Evolutionary conservation across 805 yeast genomes (phyloP), one percentile per base, ranked within the genome.

Genomic region (Ogataea nakhonphanomensis): DNA sequence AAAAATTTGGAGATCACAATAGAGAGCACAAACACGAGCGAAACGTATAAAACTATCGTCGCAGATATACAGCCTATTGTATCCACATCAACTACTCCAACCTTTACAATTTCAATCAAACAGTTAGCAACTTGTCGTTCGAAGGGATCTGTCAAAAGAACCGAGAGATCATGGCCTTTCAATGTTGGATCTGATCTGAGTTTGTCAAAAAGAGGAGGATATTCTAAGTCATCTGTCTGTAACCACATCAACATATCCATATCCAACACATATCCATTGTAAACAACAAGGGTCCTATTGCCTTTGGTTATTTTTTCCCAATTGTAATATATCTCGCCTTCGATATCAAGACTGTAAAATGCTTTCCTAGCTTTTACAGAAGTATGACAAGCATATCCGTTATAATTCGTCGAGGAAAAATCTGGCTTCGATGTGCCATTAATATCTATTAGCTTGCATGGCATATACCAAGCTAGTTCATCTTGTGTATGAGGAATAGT

Each of bases 21-120:
- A 2, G 95, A 74, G 43, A 93, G 69, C 53, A 93, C 90, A 58
- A 93, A 88, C 8, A 84, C 81, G 54, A 93, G 72, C 1, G 97
- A 85, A 6, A 84, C 74, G 52, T 79, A 78, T 45, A 93, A 73
- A 1, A 93, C 96, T 28, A 90, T 79, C 39, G 79, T 68, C 0
- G 97, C 88, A 0, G 96, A 95, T 56, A 93, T 80, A 66, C 99
- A 93, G 5, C 99, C 99, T 54, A 93, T 79, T 6, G 95, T 80
- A 27, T 85, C 86, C 2, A 90, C 78, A 58, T 93, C 98, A 30
- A 93, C 77, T 35, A 78, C 80, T 15, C 99, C 99, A 11, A 91
- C 95, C 62, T 84, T 87, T 37, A 85, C 70, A 39, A 88, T 84
- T 62, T 93, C 98, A 8, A 82, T 68, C 40, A 93, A 67, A 62